Conservation (phyloP, 306 rosid species). For the Trifolium repens region DNA sequence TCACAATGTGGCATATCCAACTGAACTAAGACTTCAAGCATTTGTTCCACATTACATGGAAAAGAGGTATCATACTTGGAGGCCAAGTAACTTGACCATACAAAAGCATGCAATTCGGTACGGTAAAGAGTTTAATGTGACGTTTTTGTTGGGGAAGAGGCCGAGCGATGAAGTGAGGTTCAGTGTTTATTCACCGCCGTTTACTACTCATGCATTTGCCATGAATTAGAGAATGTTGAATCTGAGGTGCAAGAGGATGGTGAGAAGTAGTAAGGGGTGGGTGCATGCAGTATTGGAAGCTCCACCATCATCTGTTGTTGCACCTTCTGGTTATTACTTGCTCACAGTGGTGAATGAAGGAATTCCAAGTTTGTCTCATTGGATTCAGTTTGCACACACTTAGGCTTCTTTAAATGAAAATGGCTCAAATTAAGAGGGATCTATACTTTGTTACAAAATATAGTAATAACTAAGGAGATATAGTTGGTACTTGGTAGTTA, state of each 20-base stretch:
- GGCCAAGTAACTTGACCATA: conserved; percentile 64
- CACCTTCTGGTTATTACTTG: conserved; percentile 77
- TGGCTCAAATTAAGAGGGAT: background rate
- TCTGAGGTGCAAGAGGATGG: conserved; percentile 52
- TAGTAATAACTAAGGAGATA: background rate
- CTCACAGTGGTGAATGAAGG: conserved; percentile 68
- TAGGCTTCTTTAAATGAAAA: conserved; percentile 3
- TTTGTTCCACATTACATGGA: conserved; percentile 71
- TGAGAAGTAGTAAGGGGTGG: conserved; percentile 41
- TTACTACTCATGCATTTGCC: conserved; percentile 71
- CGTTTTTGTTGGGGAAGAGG: conserved; percentile 46
- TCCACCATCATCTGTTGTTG: conserved; percentile 66
- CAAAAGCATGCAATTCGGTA: conserved; percentile 45
- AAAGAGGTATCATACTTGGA: conserved; percentile 43
- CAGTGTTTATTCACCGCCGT: conserved; percentile 70
- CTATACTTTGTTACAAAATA: background rate
- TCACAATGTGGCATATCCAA: conserved; percentile 61
- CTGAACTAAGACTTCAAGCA: conserved; percentile 82
- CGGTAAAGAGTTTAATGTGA: conserved; percentile 59
- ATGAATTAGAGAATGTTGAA: conserved; percentile 84
- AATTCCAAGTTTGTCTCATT: conserved; percentile 67
- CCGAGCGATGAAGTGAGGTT: conserved; percentile 47
- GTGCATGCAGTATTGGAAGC: conserved; percentile 60
- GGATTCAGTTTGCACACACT: conserved; percentile 61
- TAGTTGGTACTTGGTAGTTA: background rate